These are phyloP conservation scores for Tulasnella calospora DNA, from an alignment of 768 basidiomycete genomes.

Conservation along the genomic window DNA sequence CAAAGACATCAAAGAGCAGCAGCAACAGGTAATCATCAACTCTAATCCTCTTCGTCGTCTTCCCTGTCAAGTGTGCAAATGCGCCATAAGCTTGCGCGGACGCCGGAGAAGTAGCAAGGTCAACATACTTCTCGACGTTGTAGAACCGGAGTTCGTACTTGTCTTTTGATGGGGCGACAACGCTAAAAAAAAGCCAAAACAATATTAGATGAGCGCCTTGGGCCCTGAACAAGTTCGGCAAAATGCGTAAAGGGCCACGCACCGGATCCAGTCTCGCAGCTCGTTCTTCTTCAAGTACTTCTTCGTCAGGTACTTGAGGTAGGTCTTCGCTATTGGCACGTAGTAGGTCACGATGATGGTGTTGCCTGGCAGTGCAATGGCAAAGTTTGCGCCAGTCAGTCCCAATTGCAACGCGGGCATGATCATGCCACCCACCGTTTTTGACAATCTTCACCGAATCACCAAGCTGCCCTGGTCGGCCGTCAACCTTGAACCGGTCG, in stretches of 20 bases:
- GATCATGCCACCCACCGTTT: constrained; percentile 55
- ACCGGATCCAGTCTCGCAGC: constrained; percentile 95
- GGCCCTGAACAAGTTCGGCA: neutral
- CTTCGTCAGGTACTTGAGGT: constrained; percentile 98
- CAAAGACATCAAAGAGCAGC: neutral
- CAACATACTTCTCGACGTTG: constrained; percentile 65
- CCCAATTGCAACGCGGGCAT: constrained; percentile 25
- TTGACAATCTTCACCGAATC: constrained; percentile 82
- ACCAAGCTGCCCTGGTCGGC: constrained; percentile 85
- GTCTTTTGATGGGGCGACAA: constrained; percentile 91
- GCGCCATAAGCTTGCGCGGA: constrained; percentile 19
- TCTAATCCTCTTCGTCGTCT: constrained; percentile 26
- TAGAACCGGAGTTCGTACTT: constrained; percentile 93
- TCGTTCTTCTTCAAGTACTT: constrained; percentile 98
- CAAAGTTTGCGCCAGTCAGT: neutral
- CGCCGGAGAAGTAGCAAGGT: constrained; percentile 26
- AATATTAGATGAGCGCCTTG: constrained; percentile 19
- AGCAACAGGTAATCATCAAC: neutral
- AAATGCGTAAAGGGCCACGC: constrained; percentile 30
- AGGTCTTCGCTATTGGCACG: constrained; percentile 92
- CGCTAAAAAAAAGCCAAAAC: constrained; percentile 44
- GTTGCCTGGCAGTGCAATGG: constrained; percentile 45
- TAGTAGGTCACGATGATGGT: constrained; percentile 81
- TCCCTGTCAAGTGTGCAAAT: constrained; percentile 10
- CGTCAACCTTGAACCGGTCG: constrained; percentile 90